Evolutionary conservation across 257 asterid genomes (phyloP), one percentile per base, ranked within the genome.

Genomic region (Verbena officinalis): DNA sequence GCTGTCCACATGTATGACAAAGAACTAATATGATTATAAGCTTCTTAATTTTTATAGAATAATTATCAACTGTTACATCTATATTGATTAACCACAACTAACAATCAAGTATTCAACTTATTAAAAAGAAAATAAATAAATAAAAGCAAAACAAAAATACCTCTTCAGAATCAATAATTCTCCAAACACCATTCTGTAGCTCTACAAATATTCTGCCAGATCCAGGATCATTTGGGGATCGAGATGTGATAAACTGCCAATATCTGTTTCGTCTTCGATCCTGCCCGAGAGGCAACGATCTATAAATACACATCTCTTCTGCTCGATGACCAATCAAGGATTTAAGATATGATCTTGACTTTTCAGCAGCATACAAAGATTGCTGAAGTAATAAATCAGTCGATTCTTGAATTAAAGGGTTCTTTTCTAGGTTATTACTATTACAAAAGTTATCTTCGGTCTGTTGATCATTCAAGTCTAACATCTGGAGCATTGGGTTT

Each of bases 281-380:
- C 70, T 77, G 96, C 31, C 97, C 98, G 59, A 92, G 87, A 42
- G 98, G 97, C 82, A 89, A 75, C 12, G 97, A 92, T 74, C 95
- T 79, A 69, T 85, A 85, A 15, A 80, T 93, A 66, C 85, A 85
- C 65, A 84, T 80, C 74, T 83, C 93, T 77, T 92, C 98, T 3
- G 93, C 98, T 67, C 67, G 74, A 56, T 89, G 86, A 57, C 84
- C 77, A 20, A 89, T 87, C 55, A 66, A 82, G 70, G 90, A 80
- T 81, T 87, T 92, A 54, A 76, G 78, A 67, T 86, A 84, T 59
- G 86, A 78, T 38, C 92, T 83, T 9, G 97, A 83, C 81, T 78
- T 86, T 57, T 91, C 96, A 54, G 90, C 71, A 65, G 88, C 89
- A 75, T 62, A 75, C 46, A 69, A 76, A 64, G 83, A 79, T 65